These are phyloP conservation scores for Podosphaera xanthii DNA, from an alignment of 2,329 filamentous ascomycete genomes.

Conservation along the genomic window DNA sequence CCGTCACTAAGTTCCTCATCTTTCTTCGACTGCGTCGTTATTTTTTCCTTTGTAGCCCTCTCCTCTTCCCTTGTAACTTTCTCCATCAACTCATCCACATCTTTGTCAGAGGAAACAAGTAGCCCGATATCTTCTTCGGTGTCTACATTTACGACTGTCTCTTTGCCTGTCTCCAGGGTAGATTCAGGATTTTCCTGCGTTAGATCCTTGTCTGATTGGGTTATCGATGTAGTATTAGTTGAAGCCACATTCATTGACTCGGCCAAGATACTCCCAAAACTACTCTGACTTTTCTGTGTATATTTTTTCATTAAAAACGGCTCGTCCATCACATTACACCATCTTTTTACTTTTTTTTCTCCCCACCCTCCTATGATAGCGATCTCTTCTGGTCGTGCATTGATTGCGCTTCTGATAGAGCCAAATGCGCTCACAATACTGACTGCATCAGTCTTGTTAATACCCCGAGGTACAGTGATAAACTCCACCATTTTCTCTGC, in stretches of 20 bases:
- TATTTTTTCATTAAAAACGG: conserved; percentile 60
- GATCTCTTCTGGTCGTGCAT: conserved; percentile 70
- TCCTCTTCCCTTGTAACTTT: conserved; percentile 13
- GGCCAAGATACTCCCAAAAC: conserved; percentile 19
- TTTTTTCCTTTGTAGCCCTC: conserved; percentile 8
- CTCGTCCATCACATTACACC: conserved; percentile 62
- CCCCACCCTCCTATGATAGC: conserved; percentile 78
- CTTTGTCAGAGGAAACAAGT: neutral
- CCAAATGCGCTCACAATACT: conserved; percentile 82
- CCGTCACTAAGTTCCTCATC: conserved; percentile 29
- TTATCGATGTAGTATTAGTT: neutral
- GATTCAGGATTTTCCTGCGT: neutral
- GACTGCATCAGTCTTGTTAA: conserved; percentile 90
- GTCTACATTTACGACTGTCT: neutral
- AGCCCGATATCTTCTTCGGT: neutral
- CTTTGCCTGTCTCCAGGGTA: neutral
- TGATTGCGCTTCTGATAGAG: conserved; percentile 64
- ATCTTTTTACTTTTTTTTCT: conserved; percentile 77
- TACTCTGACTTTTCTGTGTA: conserved; percentile 13
- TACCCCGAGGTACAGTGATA: conserved; percentile 65
- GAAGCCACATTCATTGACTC: conserved; percentile 11
- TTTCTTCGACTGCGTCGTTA: conserved; percentile 10
- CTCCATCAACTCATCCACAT: neutral
- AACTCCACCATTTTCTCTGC: conserved; percentile 78
- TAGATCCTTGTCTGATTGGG: neutral